Base-by-base conservation (phyloP, 768 basidiomycete genomes). In the Stropharia rugosoannulata region DNA sequence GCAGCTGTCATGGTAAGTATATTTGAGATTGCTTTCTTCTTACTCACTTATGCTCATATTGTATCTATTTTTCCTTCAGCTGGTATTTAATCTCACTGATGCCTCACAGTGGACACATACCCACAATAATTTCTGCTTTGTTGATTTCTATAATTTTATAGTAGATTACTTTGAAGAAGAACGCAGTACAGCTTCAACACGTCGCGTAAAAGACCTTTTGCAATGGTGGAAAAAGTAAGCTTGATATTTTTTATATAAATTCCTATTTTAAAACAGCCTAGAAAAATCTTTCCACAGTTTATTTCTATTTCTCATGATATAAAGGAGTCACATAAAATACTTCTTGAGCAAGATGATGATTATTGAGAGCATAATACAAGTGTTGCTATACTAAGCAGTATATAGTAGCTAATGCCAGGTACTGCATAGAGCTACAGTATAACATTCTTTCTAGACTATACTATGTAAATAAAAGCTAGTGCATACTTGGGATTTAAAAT, bases 111-210 rank as follows among this genome's bases (percentile, higher is more conserved):
- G 65, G 63, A 51, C 49, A 4, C 35, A 47, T 7, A 19, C 19
- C 2, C 42, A 62, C 43, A 51, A 58, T 22, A 55, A 62, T 8
- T 63, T 66, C 29, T 48, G 57, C 40, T 67, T 62, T 40, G 16
- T 36, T 4, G 32, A 10, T 1, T 52, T 68, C 37, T 69, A 65
- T 46, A 61, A 69, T 32, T 62, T 58, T 16, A 47, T 68, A 27
- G 56, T 68, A 19, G 63, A 67, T 38, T 61, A 32, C 47, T 39
- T 47, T 48, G 36, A 51, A 27, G 40, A 40, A 5, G 39, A 40
- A 13, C 39, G 39, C 39, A 15, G 13, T 40, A 11, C 18, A 15
- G 39, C 39, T 13, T 40, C 39, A 13, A 40, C 12, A 3, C 12
- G 18, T 4, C 12, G 39, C 3, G 18, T 13, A 3, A 3, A 13